Conservation (phyloP, 129 eudicot genomes). For the Arctium lappa region DNA sequence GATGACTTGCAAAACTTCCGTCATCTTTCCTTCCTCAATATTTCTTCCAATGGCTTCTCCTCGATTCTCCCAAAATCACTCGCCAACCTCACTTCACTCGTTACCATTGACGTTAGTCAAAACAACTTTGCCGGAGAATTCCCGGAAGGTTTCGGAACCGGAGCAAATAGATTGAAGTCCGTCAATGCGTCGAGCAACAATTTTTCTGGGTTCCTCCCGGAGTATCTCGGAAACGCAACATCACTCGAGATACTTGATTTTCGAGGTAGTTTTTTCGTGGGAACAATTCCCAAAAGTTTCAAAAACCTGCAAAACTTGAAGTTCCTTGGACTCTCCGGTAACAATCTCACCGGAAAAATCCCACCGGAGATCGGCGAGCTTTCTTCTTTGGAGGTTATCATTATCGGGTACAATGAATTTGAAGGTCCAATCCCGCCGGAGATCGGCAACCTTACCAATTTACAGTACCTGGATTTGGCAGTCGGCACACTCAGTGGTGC, state of each 20-base stretch:
- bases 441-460: slow-evolving; percentile 65
- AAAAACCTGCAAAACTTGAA: slow-evolving; percentile 50
- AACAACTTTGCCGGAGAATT: slow-evolving; percentile 71
- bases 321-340: slow-evolving; percentile 85
- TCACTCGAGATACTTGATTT: slow-evolving; percentile 61
- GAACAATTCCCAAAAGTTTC: slow-evolving; percentile 58
- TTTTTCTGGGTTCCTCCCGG: slow-evolving; percentile 63
- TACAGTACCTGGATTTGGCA: slow-evolving; percentile 75
- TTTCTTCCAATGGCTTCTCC: slow-evolving; percentile 54
- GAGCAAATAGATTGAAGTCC: slow-evolving; percentile 30
- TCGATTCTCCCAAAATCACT: slow-evolving; percentile 49
- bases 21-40: slow-evolving; percentile 50
- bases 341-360: slow-evolving; percentile 68
- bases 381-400: slow-evolving; percentile 63
- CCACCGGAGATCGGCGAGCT: slow-evolving; percentile 61
- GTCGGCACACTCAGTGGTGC: slow-evolving; percentile 63
- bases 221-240: slow-evolving; percentile 46
- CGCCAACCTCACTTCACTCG: slow-evolving; percentile 45
- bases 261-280: slow-evolving; percentile 69
- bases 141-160: slow-evolving; percentile 52
- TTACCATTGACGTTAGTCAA: slow-evolving; percentile 51
- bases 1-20: slow-evolving; percentile 38
- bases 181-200: slow-evolving; percentile 81
- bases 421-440: slow-evolving; percentile 67
- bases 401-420: slow-evolving; percentile 76